Evolutionary conservation across 1,139 yeast genomes (phyloP).

Genomic region (Candida tetrigidarum): DNA sequence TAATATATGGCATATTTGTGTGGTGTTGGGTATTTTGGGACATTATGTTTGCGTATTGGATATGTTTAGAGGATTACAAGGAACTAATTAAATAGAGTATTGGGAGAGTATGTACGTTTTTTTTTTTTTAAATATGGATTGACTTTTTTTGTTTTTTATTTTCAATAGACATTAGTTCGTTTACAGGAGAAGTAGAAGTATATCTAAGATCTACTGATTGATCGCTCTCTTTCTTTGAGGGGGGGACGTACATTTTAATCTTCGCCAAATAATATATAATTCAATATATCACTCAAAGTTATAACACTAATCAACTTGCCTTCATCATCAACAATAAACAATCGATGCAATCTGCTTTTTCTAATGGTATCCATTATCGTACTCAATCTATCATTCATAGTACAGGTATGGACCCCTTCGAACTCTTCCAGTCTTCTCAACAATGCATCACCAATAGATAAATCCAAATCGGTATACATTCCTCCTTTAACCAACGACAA

Average conservation of each 20-base stretch:
- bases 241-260: too few species aligned
- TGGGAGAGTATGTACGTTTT: too few species aligned
- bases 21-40: constrained; percentile 82
- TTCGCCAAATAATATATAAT: constrained; percentile 77
- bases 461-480: constrained; percentile 84
- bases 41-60: constrained; percentile 79
- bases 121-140: constrained; percentile 1
- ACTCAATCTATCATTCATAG: constrained; percentile 82
- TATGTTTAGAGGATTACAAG: constrained; percentile 48
- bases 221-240: too few species aligned
- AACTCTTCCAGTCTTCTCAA: constrained; percentile 95
- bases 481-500: constrained; percentile 94
- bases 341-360: constrained; percentile 87
- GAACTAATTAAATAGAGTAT: constrained; percentile 4
- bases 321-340: constrained; percentile 86
- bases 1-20: constrained; percentile 93
- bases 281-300: constrained; percentile 88
- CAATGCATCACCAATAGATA: constrained; percentile 95
- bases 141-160: not conserved
- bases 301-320: constrained; percentile 83
- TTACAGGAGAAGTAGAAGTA: too few species aligned
- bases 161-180: not conserved
- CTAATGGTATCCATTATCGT: constrained; percentile 94
- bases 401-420: constrained; percentile 98
- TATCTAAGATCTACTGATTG: too few species aligned